phyloP scores from a whole-genome alignment of 345 rosid genomes.

The Citrus australasica region DNA sequence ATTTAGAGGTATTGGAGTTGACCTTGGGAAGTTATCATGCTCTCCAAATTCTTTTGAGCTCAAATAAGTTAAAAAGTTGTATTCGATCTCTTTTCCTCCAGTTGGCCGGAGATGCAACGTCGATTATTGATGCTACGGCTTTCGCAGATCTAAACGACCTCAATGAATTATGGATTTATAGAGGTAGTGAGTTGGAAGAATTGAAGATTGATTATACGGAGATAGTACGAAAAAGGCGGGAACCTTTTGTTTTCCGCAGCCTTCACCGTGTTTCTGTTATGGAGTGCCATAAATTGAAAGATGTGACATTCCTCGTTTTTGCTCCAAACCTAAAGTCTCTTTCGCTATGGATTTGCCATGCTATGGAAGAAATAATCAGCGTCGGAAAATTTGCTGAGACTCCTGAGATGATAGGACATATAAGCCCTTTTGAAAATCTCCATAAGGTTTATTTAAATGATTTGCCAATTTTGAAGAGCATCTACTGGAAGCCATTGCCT shows the following conservation, averaged over 20 bases:
- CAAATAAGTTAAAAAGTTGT: no score
- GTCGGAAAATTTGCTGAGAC: no score
- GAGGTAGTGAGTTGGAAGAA: neutral
- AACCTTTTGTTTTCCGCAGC: neutral
- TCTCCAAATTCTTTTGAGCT: no score
- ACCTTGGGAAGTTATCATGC: no score
- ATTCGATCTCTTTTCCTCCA: no score
- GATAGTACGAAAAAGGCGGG: neutral
- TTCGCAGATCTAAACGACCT: no score
- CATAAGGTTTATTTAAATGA: neutral
- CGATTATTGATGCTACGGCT: no score
- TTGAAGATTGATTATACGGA: neutral
- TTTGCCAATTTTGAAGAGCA: neutral
- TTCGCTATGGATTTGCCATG: fast-evolving
- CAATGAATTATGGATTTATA: no score
- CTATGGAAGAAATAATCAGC: no score
- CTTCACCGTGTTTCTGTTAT: neutral
- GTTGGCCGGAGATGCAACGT: no score
- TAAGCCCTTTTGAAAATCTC: neutral
- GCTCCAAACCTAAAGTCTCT: neutral
- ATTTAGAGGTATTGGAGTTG: no score
- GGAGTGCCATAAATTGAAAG: neutral
- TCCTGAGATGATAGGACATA: no score
- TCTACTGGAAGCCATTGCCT: neutral
- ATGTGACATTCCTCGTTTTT: neutral